Evolutionary conservation across 352 stramenopile genomes (phyloP).

Genomic region (Globisporangium paroecandrum): DNA sequence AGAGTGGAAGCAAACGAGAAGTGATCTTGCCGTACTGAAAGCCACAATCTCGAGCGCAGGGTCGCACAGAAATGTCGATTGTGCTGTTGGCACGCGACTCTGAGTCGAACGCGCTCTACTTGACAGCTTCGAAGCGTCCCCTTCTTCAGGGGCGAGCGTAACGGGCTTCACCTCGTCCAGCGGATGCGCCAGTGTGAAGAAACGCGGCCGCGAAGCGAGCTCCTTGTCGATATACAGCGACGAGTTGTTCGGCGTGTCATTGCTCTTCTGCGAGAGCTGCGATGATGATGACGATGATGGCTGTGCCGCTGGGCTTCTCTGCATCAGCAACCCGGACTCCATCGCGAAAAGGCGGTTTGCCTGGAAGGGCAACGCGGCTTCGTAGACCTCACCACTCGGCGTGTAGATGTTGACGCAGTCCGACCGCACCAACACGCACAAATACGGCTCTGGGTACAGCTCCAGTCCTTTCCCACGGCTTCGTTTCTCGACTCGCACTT

Average conservation of each 20-base stretch:
- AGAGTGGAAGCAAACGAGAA: conserved; percentile 54
- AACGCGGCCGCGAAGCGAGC: conserved; percentile 33
- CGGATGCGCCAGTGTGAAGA: conserved; percentile 72
- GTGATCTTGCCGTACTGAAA: conserved; percentile 25
- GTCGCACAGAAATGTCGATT: conserved; percentile 38
- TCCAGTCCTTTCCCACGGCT: conserved; percentile 16
- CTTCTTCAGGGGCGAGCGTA: conserved; percentile 16
- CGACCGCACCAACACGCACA: conserved; percentile 64
- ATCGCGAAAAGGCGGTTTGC: conserved; percentile 55
- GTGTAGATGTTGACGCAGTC: conserved; percentile 72
- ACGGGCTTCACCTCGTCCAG: conserved; percentile 78
- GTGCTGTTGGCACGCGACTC: background rate
- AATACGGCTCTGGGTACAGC: conserved; percentile 20
- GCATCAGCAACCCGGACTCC: conserved; percentile 48
- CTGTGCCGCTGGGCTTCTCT: conserved; percentile 41
- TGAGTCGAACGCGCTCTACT: background rate
- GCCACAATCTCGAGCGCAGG: conserved; percentile 50
- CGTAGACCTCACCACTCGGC: conserved; percentile 59
- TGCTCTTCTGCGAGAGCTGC: background rate
- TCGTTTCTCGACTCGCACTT: background rate
- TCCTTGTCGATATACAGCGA: conserved; percentile 18
- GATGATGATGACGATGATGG: conserved; percentile 16
- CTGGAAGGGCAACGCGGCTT: conserved; percentile 73
- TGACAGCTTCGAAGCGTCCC: background rate
- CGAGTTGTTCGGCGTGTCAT: background rate